phyloP scores from a whole-genome alignment of 2,329 filamentous ascomycete species.

The Cucurbitaria berberidis region DNA sequence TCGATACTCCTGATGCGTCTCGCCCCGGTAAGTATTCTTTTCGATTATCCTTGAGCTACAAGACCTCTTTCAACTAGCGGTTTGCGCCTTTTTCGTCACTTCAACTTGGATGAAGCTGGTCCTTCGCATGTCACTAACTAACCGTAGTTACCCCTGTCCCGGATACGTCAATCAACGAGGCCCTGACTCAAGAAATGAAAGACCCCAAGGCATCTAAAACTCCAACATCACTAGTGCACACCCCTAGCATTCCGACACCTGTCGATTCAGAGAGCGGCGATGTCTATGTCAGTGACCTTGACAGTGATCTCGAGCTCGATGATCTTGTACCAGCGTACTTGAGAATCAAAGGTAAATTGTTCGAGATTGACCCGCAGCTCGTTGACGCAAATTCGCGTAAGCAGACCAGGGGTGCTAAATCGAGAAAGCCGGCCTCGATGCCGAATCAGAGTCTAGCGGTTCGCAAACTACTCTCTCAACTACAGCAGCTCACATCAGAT shows the following conservation, averaged over 20 bases:
- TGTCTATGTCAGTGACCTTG: constrained; percentile 55
- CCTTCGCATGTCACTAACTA: neutral
- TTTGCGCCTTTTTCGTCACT: neutral
- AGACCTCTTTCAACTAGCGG: no score
- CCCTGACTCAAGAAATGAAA: neutral
- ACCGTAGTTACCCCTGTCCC: constrained; percentile 11
- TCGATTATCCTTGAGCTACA: no score
- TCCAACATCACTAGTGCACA: neutral
- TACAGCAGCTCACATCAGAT: constrained; percentile 75
- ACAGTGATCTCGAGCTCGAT: constrained; percentile 58
- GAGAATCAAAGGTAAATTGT: constrained; percentile 67
- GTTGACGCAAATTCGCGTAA: constrained; percentile 56
- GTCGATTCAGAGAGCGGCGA: constrained; percentile 33
- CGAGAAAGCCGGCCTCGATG: constrained; percentile 23
- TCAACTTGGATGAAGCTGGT: neutral
- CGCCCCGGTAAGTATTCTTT: constrained; percentile 41
- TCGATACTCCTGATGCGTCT: constrained; percentile 29
- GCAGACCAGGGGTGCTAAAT: constrained; percentile 29
- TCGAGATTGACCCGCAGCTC: constrained; percentile 60
- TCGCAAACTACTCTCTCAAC: constrained; percentile 72
- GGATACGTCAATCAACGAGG: constrained; percentile 1
- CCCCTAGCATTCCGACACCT: constrained; percentile 7
- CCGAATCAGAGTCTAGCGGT: constrained; percentile 54
- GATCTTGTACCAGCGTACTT: constrained; percentile 74
- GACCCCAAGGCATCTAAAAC: neutral